phyloP scores from a whole-genome alignment of 2,329 filamentous ascomycete genomes.

The Colletotrichum zoysiae region DNA sequence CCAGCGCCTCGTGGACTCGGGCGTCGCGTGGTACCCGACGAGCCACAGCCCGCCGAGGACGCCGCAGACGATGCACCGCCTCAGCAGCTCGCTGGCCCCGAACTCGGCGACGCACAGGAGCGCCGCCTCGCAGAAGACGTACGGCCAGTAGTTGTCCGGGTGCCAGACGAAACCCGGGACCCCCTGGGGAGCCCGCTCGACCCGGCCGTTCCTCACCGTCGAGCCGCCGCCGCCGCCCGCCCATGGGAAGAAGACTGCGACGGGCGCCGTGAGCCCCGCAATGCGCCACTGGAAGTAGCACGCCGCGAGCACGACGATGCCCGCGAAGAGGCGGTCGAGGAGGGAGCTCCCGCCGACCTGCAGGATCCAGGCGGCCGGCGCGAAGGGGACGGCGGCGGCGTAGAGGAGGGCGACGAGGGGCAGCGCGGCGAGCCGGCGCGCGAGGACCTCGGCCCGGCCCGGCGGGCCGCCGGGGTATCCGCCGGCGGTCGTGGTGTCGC shows the following conservation, averaged over 20 bases:
- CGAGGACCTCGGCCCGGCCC: slow-evolving; percentile 7
- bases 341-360: slow-evolving; percentile 53
- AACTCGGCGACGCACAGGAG: slow-evolving; percentile 44
- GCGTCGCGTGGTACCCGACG: slow-evolving; percentile 43
- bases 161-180: slow-evolving; percentile 41
- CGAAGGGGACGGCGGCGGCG: slow-evolving; percentile 44
- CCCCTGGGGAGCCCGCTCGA: slow-evolving; percentile 18
- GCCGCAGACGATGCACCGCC: slow-evolving; percentile 39
- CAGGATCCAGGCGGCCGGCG: slow-evolving; percentile 41
- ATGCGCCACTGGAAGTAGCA: slow-evolving; percentile 48
- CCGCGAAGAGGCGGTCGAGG: slow-evolving; percentile 59
- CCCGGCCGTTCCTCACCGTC: slow-evolving; percentile 41
- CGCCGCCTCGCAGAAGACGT: slow-evolving; percentile 41
- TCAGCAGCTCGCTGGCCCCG: slow-evolving; percentile 42
- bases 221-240: background rate
- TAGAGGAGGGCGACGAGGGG: slow-evolving; percentile 43
- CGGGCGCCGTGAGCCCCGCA: slow-evolving; percentile 35
- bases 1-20: slow-evolving; percentile 40
- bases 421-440: slow-evolving; percentile 40
- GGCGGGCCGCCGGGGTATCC: slow-evolving; percentile 15
- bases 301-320: slow-evolving; percentile 52
- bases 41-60: slow-evolving; percentile 43
- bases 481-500: background rate
- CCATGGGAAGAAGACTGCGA: slow-evolving; percentile 39
- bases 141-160: slow-evolving; percentile 44